Base-by-base conservation (phyloP, 805 yeast genomes). In the Metschnikowia noctiluminum region DNA sequence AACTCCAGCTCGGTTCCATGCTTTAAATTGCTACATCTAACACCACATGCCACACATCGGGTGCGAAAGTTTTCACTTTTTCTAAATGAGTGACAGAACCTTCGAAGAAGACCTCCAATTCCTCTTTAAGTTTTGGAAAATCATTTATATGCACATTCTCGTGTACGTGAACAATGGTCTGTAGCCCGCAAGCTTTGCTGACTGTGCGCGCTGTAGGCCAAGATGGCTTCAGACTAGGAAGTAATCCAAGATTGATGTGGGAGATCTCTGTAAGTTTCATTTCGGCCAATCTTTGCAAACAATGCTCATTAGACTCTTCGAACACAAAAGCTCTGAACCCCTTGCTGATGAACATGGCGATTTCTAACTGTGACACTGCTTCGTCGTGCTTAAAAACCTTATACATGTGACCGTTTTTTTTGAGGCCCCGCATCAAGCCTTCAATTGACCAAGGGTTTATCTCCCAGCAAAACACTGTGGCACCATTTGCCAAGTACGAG, bases 1-100 rank as follows among this genome's bases (percentile, higher is more conserved):
- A 21, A 21, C 21, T 21, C 21, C 21, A 35, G 10, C 12, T n/a
- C 11, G 27, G 41, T 8, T 38, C 13, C 14, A 38, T 39, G 13
- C 12, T 28, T 12, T 39, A 15, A 13, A 14, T 13, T n/a, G n/a
- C 28, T 14, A 57, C 48, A 43, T 70, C 76, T 14, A 65, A 52
- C 6, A 87, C 87, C 1, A 87, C 69, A 56, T 89, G 96, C 84
- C 87, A 84, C 1, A 89, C 82, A 42, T 85, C 92, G 0, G 96
- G 96, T 0, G 96, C 95, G 73, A 83, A 89, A 0, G 92, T 86
- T 66, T 89, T 89, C 47, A 89, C 87, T 55, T 71, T 78, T 53
- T 86, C 89, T 9, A 84, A 51, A 51, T 80, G 82, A 1, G 57
- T 9, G 10, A 64, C 65, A 12, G 16, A 35, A 15, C 54, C 51